phyloP scores from a whole-genome alignment of 2,329 filamentous ascomycete genomes.

The Aspergillus fumigatiaffinis region DNA sequence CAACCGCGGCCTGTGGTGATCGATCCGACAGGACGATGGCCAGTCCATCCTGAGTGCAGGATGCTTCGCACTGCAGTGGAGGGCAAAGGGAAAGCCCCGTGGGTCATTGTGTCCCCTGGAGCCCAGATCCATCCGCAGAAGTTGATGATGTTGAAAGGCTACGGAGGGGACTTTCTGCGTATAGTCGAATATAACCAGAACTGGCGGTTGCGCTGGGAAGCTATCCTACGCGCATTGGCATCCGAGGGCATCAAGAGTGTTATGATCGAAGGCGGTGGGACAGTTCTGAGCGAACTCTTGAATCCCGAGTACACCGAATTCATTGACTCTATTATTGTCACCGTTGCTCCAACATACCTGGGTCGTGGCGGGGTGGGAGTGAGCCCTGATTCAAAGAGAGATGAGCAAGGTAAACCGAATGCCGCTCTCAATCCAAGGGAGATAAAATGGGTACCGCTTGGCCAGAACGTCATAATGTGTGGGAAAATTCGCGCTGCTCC shows the following conservation, averaged over 20 bases:
- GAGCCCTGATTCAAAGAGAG: constrained; percentile 59
- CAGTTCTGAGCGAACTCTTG: constrained; percentile 79
- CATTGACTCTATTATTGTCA: constrained; percentile 77
- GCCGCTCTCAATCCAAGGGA: constrained; percentile 63
- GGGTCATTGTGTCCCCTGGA: constrained; percentile 57
- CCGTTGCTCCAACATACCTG: constrained; percentile 86
- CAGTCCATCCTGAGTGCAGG: constrained; percentile 56
- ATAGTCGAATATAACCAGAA: constrained; percentile 37
- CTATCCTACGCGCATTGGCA: constrained; percentile 57
- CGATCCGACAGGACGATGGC: constrained; percentile 75
- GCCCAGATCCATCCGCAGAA: constrained; percentile 46
- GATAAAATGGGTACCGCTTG: constrained; percentile 72
- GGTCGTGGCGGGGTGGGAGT: constrained; percentile 78
- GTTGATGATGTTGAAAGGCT: constrained; percentile 42
- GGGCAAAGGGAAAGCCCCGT: constrained; percentile 69
- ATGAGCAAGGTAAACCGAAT: constrained; percentile 49
- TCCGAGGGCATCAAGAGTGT: constrained; percentile 66
- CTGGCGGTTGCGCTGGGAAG: constrained; percentile 58
- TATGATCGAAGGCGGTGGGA: constrained; percentile 87
- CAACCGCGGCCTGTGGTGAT: constrained; percentile 81
- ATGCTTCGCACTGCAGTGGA: constrained; percentile 62
- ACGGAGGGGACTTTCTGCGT: constrained; percentile 45
- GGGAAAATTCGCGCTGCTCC: constrained; percentile 50
- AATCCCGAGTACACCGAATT: constrained; percentile 56
- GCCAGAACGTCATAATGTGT: constrained; percentile 78